phyloP scores from a whole-genome alignment of 768 basidiomycete species.

The Pleurotus eryngii region DNA sequence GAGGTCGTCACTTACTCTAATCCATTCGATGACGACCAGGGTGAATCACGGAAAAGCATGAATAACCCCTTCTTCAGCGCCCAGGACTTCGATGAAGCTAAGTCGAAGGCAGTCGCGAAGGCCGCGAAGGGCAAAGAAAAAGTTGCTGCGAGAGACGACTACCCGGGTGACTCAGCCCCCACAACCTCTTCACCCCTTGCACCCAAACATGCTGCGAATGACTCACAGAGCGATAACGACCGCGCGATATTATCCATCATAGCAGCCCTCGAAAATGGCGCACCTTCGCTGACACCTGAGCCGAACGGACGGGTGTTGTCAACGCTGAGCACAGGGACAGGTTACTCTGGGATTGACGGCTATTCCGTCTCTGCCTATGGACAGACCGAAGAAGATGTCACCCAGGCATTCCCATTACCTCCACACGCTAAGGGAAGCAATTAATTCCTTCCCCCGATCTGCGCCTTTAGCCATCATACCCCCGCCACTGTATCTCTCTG shows the following conservation, averaged over 20 bases:
- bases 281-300: not conserved
- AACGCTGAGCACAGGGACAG: slow-evolving; percentile 3
- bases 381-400: slow-evolving; percentile 4
- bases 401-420: slow-evolving; percentile 3
- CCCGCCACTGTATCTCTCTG: not conserved
- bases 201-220: not conserved
- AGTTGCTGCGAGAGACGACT: too few species aligned
- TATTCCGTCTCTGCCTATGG: slow-evolving; percentile 2
- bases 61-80: slow-evolving; percentile 6
- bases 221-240: slow-evolving; percentile 6
- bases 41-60: not conserved
- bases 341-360: slow-evolving; percentile 1
- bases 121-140: slow-evolving; percentile 1
- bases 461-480: not conserved
- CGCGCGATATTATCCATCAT: slow-evolving; percentile 6
- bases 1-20: slow-evolving; percentile 47
- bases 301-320: not conserved
- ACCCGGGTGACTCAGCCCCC: not conserved
- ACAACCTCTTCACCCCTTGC: not conserved
- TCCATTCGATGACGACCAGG: slow-evolving; percentile 1
- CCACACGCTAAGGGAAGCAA: not conserved
- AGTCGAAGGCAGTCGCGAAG: not conserved
- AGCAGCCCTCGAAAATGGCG: not conserved
- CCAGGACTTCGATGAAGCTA: slow-evolving; percentile 4
- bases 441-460: not conserved